A percentile compares a stretch with the other conserved stretches of the same genome.
These are phyloP conservation scores for Xylaria palmicola DNA, from an alignment of 495 filamentous ascomycete genomes.

Conservation along the genomic window DNA sequence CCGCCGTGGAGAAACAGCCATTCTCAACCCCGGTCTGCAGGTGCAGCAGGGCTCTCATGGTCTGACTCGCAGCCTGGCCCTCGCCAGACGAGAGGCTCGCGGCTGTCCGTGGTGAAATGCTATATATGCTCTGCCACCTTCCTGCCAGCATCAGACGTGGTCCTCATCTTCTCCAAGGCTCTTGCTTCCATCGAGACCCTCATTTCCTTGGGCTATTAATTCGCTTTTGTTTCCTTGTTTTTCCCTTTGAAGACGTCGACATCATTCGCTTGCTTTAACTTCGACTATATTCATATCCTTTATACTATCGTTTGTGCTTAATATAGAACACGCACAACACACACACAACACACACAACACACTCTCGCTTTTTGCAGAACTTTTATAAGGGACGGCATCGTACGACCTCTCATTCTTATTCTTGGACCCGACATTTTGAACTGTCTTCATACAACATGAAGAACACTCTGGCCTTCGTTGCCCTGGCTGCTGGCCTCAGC, in stretches of 20 bases:
- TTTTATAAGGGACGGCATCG: slow-evolving; percentile 21
- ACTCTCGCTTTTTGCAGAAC: slow-evolving; percentile 30
- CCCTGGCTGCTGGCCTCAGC: slow-evolving; percentile 56
- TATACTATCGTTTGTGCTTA: slow-evolving; percentile 18
- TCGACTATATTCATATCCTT: slow-evolving; percentile 27
- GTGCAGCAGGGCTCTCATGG: slow-evolving; percentile 21
- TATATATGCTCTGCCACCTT: slow-evolving; percentile 31
- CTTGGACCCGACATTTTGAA: slow-evolving; percentile 15
- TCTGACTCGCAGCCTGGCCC: slow-evolving; percentile 12
- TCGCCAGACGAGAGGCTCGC: slow-evolving; percentile 24
- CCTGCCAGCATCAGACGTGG: not conserved
- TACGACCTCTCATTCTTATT: too few species aligned
- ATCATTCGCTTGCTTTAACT: slow-evolving; percentile 60
- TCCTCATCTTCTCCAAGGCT: slow-evolving; percentile 19
- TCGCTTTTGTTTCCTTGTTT: slow-evolving; percentile 23
- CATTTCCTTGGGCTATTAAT: slow-evolving; percentile 30
- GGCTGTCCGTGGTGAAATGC: slow-evolving; percentile 18
- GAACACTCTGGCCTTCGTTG: slow-evolving; percentile 47
- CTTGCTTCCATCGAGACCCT: slow-evolving; percentile 35
- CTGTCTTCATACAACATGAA: slow-evolving; percentile 45
- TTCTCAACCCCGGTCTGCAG: slow-evolving; percentile 20
- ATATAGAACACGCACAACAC: slow-evolving; percentile 22
- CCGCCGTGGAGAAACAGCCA: slow-evolving; percentile 22
- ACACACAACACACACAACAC: too few species aligned
- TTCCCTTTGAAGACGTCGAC: slow-evolving; percentile 44